Base-by-base conservation (phyloP, 1,139 yeast genomes). In the Pichia sp. region DNA sequence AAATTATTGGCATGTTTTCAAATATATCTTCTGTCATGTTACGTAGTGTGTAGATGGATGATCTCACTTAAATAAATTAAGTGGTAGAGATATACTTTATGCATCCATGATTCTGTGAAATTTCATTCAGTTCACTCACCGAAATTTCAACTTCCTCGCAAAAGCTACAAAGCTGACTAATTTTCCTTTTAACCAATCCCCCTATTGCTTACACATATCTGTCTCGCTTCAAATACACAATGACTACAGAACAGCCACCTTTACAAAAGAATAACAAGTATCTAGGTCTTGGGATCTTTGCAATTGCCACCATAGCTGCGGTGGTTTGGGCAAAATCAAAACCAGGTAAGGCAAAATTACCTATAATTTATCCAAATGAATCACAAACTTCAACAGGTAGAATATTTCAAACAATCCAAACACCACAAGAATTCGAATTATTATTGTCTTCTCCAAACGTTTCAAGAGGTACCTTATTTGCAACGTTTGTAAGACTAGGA, bases 401-500 rank as follows among this genome's bases (percentile, higher is more conserved):
- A 20, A 40, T 53, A 9, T 53, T 53, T 25, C 53, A 44, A 29
- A 53, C 56, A 11, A 30, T 53, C 16, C 39, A 53, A 22, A 39
- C 51, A 23, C 55, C 55, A 7, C 45, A 47, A 23, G 55, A 53
- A 23, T 44, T 53, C 11, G 48, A 52, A 12, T 11, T 36, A 0
- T 22, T 53, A 18, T n/a, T 53, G 8, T 38, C 43, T 4, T 34
- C 54, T 4, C 53, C 56, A 3, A 16, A 29, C 3, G 43, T 47
- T 11, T 38, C 49, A 3, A 43, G 45, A 11, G 55, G 56, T 3
- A 49, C 50, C 1, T 16, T 53, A 4, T 52, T 48, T 30, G 49
- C 52, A 15, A 85, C 86, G 61, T 87, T 87, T 67, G 85, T 90
- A 1, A 69, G 78, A 43, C 71, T 82, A 50, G 87, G 88, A 9